Percentiles rank a stretch among this genome's conserved stretches.
Conservation (phyloP, 306 rosid genomes). For the Acacia acuminata region DNA sequence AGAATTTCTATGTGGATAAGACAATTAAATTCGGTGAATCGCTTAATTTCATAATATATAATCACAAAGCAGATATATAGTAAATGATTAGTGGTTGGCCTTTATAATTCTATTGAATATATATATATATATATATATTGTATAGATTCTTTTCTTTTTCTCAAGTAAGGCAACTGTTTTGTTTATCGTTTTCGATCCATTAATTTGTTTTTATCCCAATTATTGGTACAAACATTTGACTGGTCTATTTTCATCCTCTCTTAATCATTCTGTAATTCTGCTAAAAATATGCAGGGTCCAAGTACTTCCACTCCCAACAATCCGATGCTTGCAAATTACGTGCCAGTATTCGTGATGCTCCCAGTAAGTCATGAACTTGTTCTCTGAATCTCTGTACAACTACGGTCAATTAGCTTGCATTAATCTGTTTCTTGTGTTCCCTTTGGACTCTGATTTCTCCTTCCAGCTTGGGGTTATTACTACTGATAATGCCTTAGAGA, state of each 20-base stretch:
- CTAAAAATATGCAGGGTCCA: slow-evolving; percentile 50
- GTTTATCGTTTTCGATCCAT: neutral
- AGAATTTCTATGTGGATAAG: neutral
- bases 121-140: neutral
- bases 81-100: neutral
- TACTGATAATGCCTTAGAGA: slow-evolving; percentile 59
- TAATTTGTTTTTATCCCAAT: neutral
- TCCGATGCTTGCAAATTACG: slow-evolving; percentile 74
- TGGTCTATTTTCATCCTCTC: neutral
- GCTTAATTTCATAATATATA: neutral
- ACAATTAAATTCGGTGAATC: neutral
- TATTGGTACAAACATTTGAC: neutral
- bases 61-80: neutral
- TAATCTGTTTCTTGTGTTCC: slow-evolving; percentile 5
- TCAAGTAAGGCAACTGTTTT: neutral
- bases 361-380: slow-evolving; percentile 62
- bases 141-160: neutral
- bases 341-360: slow-evolving; percentile 89
- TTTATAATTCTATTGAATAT: neutral
- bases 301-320: slow-evolving; percentile 16
- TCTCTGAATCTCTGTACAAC: neutral
- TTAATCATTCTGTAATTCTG: slow-evolving; percentile 9
- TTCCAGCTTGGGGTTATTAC: slow-evolving; percentile 71
- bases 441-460: neutral
- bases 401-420: neutral